A percentile compares a stretch with the other conserved stretches of the same genome.
These are phyloP conservation scores for Ceratopteris richardii DNA, from an alignment of 75 land plant genomes.

Conservation along the genomic window DNA sequence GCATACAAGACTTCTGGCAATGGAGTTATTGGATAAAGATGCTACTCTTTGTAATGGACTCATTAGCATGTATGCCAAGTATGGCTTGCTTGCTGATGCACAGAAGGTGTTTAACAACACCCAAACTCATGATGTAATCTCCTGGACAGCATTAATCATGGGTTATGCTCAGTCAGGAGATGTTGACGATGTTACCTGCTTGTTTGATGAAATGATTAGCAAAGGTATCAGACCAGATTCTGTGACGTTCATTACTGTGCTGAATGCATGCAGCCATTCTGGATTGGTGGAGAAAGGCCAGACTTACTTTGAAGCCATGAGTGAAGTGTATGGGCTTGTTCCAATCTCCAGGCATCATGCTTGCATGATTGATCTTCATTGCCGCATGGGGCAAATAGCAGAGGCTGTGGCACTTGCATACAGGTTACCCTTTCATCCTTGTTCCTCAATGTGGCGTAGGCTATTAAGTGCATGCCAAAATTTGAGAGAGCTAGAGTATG, in stretches of 20 bases:
- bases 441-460: too few species aligned
- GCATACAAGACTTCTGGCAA: slow-evolving; percentile 1
- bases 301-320: too few species aligned
- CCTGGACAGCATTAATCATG: slow-evolving; percentile 7
- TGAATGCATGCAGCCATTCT: slow-evolving; percentile 24
- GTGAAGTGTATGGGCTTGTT: too few species aligned
- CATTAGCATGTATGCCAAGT: slow-evolving; percentile 14
- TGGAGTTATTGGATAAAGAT: background rate
- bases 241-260: slow-evolving; percentile 17
- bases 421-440: too few species aligned
- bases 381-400: too few species aligned
- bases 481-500: too few species aligned
- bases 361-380: too few species aligned
- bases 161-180: slow-evolving; percentile 6
- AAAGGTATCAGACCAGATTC: slow-evolving; percentile 15
- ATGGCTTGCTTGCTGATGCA: slow-evolving; percentile 2
- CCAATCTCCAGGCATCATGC: too few species aligned
- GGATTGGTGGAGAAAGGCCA: slow-evolving; percentile 18
- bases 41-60: slow-evolving; percentile 2
- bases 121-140: slow-evolving; percentile 4
- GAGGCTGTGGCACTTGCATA: too few species aligned
- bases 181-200: background rate
- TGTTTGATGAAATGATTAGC: slow-evolving; percentile 9
- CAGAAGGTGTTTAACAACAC: background rate
- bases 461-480: too few species aligned